phyloP scores from a whole-genome alignment of 1,139 yeast genomes.

The Taphrina sp. region DNA sequence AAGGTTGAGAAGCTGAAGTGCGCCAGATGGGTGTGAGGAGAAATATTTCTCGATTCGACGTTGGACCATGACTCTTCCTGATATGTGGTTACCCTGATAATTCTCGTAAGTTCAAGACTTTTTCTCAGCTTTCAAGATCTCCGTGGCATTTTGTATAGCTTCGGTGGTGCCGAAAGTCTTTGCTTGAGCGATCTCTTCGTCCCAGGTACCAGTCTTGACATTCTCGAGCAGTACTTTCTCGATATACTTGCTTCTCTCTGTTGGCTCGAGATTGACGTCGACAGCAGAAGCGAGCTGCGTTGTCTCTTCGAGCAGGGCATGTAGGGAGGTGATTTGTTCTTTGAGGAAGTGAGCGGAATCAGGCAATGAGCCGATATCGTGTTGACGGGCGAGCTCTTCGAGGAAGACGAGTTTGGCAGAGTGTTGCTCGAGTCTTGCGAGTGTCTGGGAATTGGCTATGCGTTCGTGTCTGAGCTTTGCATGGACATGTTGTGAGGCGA shows the following conservation, averaged over 20 bases:
- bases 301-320: slow-evolving; percentile 18
- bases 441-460: neutral
- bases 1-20: too few relatives aligned
- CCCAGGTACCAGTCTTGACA: slow-evolving; percentile 28
- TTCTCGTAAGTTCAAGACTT: too few relatives aligned
- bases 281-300: slow-evolving; percentile 4
- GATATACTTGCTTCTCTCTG: slow-evolving; percentile 25
- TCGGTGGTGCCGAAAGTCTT: slow-evolving; percentile 18
- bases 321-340: slow-evolving; percentile 32
- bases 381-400: slow-evolving; percentile 16
- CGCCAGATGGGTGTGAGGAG: too few relatives aligned
- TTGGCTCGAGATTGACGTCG: slow-evolving; percentile 11
- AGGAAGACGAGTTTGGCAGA: slow-evolving; percentile 27
- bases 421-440: slow-evolving; percentile 16
- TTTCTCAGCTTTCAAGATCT: slow-evolving; percentile 5
- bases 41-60: too few relatives aligned
- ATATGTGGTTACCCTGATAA: too few relatives aligned
- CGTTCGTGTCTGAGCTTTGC: slow-evolving; percentile 17
- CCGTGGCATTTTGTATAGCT: slow-evolving; percentile 16
- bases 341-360: slow-evolving; percentile 33
- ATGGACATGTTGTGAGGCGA: slow-evolving; percentile 14
- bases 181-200: slow-evolving; percentile 6
- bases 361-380: slow-evolving; percentile 32
- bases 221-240: slow-evolving; percentile 23
- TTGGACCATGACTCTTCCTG: too few relatives aligned